Conservation (phyloP, 192 early-diverging fungal genomes). For the Allomyces javanicus region DNA sequence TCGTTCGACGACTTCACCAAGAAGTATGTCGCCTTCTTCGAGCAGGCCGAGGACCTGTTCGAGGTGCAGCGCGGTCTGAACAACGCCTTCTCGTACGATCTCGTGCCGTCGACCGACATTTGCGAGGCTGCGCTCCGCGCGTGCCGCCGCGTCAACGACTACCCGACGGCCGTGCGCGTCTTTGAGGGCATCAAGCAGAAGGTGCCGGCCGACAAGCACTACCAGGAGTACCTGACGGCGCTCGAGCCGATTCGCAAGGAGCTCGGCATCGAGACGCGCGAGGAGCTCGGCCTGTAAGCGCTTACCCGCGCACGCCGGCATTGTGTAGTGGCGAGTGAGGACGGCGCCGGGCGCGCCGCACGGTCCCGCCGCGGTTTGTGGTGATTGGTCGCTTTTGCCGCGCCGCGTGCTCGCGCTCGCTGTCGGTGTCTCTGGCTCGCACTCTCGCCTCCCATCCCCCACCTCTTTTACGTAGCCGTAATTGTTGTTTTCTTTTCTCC, state of each 20-base stretch:
- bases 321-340: too few species aligned
- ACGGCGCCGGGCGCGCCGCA: too few species aligned
- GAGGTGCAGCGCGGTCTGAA: slow-evolving; percentile 95
- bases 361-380: too few species aligned
- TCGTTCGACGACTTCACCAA: slow-evolving; percentile 58
- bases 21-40: slow-evolving; percentile 65
- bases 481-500: too few species aligned
- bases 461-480: too few species aligned
- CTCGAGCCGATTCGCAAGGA: slow-evolving; percentile 71
- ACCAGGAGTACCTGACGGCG: slow-evolving; percentile 71
- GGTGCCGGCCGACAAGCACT: slow-evolving; percentile 65
- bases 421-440: too few species aligned
- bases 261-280: slow-evolving; percentile 72
- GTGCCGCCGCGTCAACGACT: slow-evolving; percentile 80
- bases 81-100: slow-evolving; percentile 90
- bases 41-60: slow-evolving; percentile 77
- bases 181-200: slow-evolving; percentile 87
- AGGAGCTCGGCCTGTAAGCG: slow-evolving; percentile 60
- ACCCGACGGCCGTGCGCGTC: slow-evolving; percentile 77
- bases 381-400: too few species aligned
- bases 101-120: slow-evolving; percentile 76
- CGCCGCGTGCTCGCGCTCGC: too few species aligned
- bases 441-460: too few species aligned
- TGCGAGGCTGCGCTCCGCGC: slow-evolving; percentile 78
- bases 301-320: not conserved